Base-by-base conservation (phyloP, 345 rosid species). In the Melastoma malabathricum region DNA sequence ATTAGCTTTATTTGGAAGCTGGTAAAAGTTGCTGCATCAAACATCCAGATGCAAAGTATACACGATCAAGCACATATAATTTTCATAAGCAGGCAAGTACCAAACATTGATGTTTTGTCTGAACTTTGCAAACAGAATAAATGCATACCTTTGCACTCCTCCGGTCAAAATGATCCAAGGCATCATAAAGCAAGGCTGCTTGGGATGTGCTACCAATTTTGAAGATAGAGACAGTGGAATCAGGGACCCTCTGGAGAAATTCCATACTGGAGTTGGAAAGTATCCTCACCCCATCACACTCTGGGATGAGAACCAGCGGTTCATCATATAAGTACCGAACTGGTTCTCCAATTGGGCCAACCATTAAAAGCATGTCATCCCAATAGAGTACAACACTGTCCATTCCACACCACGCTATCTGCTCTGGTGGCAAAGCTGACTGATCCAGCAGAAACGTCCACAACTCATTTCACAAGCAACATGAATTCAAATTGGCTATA, bases 371-470 rank as follows among this genome's bases (percentile, higher is more conserved):
- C 74, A 80, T 70, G 70, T 87, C 95, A 74, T 92, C 97, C 94
- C 95, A 83, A 68, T 84, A 84, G 41, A 88, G 86, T 10, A 92
- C 76, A 54, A 92, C 75, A 23, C 82, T 87, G 52, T 92, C 98
- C 88, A 88, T 72, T 64, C 90, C 98, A 73, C 98, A 92, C 95
- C 98, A 92, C 18, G 90, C 94, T 69, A 92, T 67, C 73, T 92
- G 98, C 74, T 77, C 81, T 0, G 98, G 98, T 58, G 98, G 95
- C 64, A 92, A 93, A 8, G 88, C 82, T 61, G 97, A 82, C 97
- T 92, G 79, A 56, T 64, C 44, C 58, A 25, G 38, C 38, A 54
- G 54, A 65, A 54, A 17, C 10, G 23, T 15, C 13, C 17, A 50
- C 13, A 46, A 4, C 10, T 18, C 13, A 51, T 43, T 51, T 23